These are phyloP conservation scores for Tephrocybe sp. DNA, from an alignment of 768 basidiomycete species.

Conservation along the genomic window DNA sequence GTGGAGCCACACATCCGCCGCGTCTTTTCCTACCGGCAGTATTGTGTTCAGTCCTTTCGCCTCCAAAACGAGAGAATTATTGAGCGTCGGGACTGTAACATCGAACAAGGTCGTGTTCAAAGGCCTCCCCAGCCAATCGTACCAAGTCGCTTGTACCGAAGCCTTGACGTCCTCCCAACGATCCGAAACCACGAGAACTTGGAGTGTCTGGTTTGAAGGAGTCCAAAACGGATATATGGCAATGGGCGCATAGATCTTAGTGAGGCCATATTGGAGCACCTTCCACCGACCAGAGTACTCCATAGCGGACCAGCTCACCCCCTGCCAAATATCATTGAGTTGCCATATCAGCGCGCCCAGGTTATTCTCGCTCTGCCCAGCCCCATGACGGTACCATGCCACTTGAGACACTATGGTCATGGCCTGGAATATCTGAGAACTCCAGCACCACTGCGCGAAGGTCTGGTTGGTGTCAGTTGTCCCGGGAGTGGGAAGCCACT, in stretches of 20 bases:
- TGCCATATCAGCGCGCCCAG: slow-evolving; percentile 61
- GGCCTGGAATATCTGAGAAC: slow-evolving; percentile 60
- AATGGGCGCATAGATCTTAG: slow-evolving; percentile 44
- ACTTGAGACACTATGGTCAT: slow-evolving; percentile 61
- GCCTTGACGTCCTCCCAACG: slow-evolving; percentile 47
- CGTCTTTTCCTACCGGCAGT: slow-evolving; percentile 40
- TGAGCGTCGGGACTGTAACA: slow-evolving; percentile 47
- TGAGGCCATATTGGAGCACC: slow-evolving; percentile 52
- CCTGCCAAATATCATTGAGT: slow-evolving; percentile 63
- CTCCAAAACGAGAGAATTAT: slow-evolving; percentile 46
- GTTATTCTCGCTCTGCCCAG: slow-evolving; percentile 57
- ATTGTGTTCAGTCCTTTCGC: slow-evolving; percentile 41
- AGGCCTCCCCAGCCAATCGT: slow-evolving; percentile 48
- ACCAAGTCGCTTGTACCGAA: slow-evolving; percentile 53
- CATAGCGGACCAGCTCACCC: slow-evolving; percentile 53
- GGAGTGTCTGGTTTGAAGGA: slow-evolving; percentile 43
- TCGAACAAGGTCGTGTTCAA: slow-evolving; percentile 35
- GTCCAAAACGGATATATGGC: slow-evolving; percentile 59
- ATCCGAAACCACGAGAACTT: slow-evolving; percentile 53
- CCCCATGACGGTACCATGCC: slow-evolving; percentile 60
- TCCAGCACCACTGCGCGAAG: slow-evolving; percentile 65
- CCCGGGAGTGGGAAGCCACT: slow-evolving; percentile 55
- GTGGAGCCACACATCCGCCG: slow-evolving; percentile 49
- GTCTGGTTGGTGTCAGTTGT: slow-evolving; percentile 52
- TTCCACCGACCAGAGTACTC: slow-evolving; percentile 64